Conservation (phyloP, 2,329 filamentous ascomycete genomes). For the Botryosphaeria dothidea region DNA sequence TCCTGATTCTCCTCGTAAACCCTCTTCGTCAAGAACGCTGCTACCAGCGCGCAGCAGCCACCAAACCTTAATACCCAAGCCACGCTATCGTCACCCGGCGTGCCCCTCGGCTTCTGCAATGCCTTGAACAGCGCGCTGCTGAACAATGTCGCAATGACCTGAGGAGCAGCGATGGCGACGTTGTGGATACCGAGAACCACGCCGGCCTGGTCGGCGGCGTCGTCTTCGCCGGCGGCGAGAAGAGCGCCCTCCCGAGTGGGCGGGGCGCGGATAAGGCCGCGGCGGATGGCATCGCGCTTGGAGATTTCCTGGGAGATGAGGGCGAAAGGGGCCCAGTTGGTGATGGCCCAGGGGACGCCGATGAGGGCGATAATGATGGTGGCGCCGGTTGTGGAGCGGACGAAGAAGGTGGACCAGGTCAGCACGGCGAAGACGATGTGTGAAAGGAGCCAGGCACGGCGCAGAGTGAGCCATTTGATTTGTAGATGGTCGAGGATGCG, state of each 20-base stretch:
- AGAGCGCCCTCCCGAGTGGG: slow-evolving; percentile 36
- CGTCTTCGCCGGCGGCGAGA: slow-evolving; percentile 50
- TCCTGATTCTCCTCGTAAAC: slow-evolving; percentile 62
- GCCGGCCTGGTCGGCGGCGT: slow-evolving; percentile 73
- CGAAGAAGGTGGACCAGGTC: slow-evolving; percentile 83
- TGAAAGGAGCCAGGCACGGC: slow-evolving; percentile 81
- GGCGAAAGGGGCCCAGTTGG: slow-evolving; percentile 92
- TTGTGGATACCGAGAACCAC: slow-evolving; percentile 95
- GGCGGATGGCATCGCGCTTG: slow-evolving; percentile 70
- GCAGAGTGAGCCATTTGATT: slow-evolving; percentile 82
- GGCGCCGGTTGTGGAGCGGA: slow-evolving; percentile 68
- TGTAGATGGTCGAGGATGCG: slow-evolving; percentile 63
- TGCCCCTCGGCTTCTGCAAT: slow-evolving; percentile 83
- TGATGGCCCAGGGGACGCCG: slow-evolving; percentile 89
- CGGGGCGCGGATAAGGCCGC: slow-evolving; percentile 46
- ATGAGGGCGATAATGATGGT: slow-evolving; percentile 78
- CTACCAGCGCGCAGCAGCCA: slow-evolving; percentile 73
- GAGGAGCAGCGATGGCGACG: slow-evolving; percentile 86
- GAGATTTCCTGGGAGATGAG: slow-evolving; percentile 93
- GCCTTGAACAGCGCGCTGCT: slow-evolving; percentile 82
- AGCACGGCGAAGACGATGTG: slow-evolving; percentile 79
- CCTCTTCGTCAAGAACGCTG: slow-evolving; percentile 70
- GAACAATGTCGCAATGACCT: slow-evolving; percentile 84
- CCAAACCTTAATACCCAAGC: slow-evolving; percentile 84
- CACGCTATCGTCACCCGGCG: slow-evolving; percentile 82